These are phyloP conservation scores for Dryas drummondii DNA, from an alignment of 306 rosid genomes.

Conservation along the genomic window DNA sequence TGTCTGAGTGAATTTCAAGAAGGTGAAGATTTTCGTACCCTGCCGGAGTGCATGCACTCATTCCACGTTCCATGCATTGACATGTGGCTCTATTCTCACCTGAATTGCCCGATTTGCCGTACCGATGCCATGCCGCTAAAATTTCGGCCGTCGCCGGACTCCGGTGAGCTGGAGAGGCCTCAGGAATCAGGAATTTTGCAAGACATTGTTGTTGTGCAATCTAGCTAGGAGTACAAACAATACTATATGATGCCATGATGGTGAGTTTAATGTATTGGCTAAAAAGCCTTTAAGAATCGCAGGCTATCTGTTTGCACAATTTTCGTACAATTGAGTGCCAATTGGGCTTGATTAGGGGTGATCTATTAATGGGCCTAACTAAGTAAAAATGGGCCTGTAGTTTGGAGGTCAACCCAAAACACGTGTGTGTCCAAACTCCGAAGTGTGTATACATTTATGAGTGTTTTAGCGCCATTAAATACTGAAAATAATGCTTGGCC, in stretches of 20 bases:
- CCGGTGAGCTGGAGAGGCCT: not conserved
- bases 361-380: too few species aligned
- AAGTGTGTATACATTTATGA: not conserved
- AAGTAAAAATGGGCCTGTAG: not conserved
- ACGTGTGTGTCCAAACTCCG: too few species aligned
- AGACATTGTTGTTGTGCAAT: not conserved
- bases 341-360: not conserved
- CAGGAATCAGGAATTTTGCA: not conserved
- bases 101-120: slow-evolving; percentile 61
- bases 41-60: slow-evolving; percentile 65
- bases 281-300: too few species aligned
- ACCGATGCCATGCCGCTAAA: slow-evolving; percentile 30
- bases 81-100: slow-evolving; percentile 59
- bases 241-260: not conserved
- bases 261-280: not conserved
- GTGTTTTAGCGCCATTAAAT: not conserved
- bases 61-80: slow-evolving; percentile 68
- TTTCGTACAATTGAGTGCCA: too few species aligned
- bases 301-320: too few species aligned
- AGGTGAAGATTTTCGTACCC: slow-evolving; percentile 50
- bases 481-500: not conserved
- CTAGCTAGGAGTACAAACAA: not conserved
- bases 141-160: not conserved
- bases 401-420: too few species aligned
- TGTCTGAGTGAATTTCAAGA: slow-evolving; percentile 68